Evolutionary conservation across 1,139 yeast species (phyloP), one percentile per base, ranked within the genome.

Genomic region (Geotrichum siamense): DNA sequence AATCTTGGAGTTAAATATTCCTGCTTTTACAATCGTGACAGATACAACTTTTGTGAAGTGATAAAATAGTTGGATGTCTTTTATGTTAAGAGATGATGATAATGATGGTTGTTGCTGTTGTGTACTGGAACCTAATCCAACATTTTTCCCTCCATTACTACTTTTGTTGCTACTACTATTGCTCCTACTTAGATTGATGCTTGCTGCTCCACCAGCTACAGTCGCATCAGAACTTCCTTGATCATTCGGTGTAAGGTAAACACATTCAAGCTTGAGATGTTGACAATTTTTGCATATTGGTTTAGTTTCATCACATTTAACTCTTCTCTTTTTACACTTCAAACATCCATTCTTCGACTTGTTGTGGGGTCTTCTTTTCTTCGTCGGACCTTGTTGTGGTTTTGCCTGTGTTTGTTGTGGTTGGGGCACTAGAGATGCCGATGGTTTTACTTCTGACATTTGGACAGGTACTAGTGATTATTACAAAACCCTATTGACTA

Each of bases 301-400:
- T 53, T 78, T 82, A 0, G 71, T 69, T 61, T 89, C 97, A 61
- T 89, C 96, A 68, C 97, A 89, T 60, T 89, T 89, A 38, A 89
- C 95, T 44, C 96, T 69, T 55, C 96, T 74, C 53, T 76, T 74
- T 59, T 89, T 89, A 64, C 97, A 89, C 1, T 94, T 84, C 35
- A 79, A 74, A 62, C 97, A 89, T 0, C 97, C 97, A 42, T 77
- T 76, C 48, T 94, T 72, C 27, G 94, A 83, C 63, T 89, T 89
- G 51, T 79, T 84, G 59, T 89, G 97, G 4, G 68, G 68, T 28
- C 68, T 54, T 19, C 70, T 61, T 48, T 61, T 63, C 47, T 1
- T 41, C 38, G 20, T 42, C 9, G 34, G 34, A n/a, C n/a, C n/a
- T 12, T 30, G 34, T 6, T 23, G 26, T 10, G 26, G 10, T 8